These are phyloP conservation scores for Linum usitatissimum DNA, from an alignment of 345 rosid species.

Conservation along the genomic window DNA sequence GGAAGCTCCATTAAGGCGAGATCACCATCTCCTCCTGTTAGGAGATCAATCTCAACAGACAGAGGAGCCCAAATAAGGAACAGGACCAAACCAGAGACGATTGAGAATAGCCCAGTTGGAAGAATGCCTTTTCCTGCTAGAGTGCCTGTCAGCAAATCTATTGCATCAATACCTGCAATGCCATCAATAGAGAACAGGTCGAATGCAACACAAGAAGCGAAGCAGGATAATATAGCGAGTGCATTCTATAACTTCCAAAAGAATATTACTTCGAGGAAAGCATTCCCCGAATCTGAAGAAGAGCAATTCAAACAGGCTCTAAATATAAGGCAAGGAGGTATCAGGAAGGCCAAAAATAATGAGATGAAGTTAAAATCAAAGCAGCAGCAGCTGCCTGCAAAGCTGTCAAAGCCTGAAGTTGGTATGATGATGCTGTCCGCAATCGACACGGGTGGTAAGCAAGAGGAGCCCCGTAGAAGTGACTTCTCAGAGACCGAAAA, in stretches of 20 bases:
- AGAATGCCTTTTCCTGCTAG: slow-evolving; percentile 79
- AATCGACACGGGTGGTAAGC: slow-evolving; percentile 33
- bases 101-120: slow-evolving; percentile 43
- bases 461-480: slow-evolving; percentile 47
- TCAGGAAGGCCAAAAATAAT: slow-evolving; percentile 40
- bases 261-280: slow-evolving; percentile 35
- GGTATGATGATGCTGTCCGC: slow-evolving; percentile 38
- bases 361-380: slow-evolving; percentile 57
- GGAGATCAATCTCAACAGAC: slow-evolving; percentile 73
- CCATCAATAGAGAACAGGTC: slow-evolving; percentile 37
- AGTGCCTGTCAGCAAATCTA: slow-evolving; percentile 53
- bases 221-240: slow-evolving; percentile 39
- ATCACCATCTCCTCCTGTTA: slow-evolving; percentile 63
- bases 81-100: slow-evolving; percentile 42
- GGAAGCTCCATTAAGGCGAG: slow-evolving; percentile 35
- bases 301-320: slow-evolving; percentile 69
- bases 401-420: slow-evolving; percentile 40
- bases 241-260: slow-evolving; percentile 43
- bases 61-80: slow-evolving; percentile 55
- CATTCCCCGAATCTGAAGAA: slow-evolving; percentile 57
- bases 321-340: slow-evolving; percentile 68
- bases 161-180: slow-evolving; percentile 27
- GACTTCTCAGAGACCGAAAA: slow-evolving; percentile 70
- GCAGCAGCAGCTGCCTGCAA: slow-evolving; percentile 48
- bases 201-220: slow-evolving; percentile 21